Percentiles rank a stretch among this genome's conserved stretches.
phyloP scores from a whole-genome alignment of 352 stramenopile species.

The Thalassiosira delicatula region DNA sequence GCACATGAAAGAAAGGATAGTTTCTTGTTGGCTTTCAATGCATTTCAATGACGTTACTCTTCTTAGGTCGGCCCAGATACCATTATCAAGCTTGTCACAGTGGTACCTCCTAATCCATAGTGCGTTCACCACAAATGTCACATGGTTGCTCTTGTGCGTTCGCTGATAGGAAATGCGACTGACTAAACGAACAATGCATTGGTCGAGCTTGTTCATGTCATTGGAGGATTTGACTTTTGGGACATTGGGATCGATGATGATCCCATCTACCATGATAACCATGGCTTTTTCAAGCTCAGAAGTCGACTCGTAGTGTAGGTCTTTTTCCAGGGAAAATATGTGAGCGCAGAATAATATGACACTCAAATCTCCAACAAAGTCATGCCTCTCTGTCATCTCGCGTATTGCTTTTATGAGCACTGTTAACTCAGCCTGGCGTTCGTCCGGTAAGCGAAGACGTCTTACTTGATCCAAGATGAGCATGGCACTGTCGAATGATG shows the following conservation, averaged over 20 bases:
- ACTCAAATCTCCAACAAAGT: slow-evolving; percentile 37
- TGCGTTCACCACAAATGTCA: slow-evolving; percentile 42
- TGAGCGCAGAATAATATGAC: slow-evolving; percentile 29
- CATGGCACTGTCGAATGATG: slow-evolving; percentile 29
- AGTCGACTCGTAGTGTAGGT: slow-evolving; percentile 2
- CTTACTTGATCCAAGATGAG: slow-evolving; percentile 16
- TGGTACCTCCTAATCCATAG: slow-evolving; percentile 45
- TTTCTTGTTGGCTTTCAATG: slow-evolving; percentile 17
- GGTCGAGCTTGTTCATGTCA: slow-evolving; percentile 7
- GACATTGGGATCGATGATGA: slow-evolving; percentile 5
- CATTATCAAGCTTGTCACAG: slow-evolving; percentile 19
- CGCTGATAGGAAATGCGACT: slow-evolving; percentile 4
- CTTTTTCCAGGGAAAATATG: not conserved
- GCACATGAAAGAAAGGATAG: slow-evolving; percentile 33
- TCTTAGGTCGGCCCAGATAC: slow-evolving; percentile 18
- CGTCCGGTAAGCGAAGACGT: slow-evolving; percentile 4
- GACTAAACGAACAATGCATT: slow-evolving; percentile 13
- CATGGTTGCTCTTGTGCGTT: slow-evolving; percentile 18
- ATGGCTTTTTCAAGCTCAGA: slow-evolving; percentile 22
- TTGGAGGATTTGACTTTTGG: not conserved
- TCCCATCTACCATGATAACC: slow-evolving; percentile 15
- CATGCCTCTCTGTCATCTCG: slow-evolving; percentile 14
- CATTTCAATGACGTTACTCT: slow-evolving; percentile 24
- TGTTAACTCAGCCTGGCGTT: slow-evolving; percentile 25
- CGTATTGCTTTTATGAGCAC: slow-evolving; percentile 25